A percentile compares a stretch with the other conserved stretches of the same genome.
Conservation (phyloP, 2,329 filamentous ascomycete species). For the Westerdykella ornata region DNA sequence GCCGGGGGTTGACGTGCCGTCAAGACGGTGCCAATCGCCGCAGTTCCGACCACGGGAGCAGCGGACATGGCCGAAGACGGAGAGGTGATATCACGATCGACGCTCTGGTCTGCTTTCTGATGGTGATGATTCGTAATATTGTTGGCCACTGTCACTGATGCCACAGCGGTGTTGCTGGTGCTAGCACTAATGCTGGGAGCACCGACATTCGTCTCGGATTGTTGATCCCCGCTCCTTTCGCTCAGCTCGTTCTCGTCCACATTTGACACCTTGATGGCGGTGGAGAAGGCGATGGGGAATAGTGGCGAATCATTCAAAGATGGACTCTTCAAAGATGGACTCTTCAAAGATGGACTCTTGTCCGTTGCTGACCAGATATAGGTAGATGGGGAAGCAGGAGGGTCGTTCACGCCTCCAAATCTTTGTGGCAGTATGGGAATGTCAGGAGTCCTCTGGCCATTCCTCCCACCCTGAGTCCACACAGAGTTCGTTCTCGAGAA, state of each 20-base stretch:
- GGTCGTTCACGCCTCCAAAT: conserved; percentile 12
- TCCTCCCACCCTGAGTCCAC: conserved; percentile 25
- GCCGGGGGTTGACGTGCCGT: conserved; percentile 28
- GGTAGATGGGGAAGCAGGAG: conserved; percentile 14
- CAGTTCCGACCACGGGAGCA: conserved; percentile 28
- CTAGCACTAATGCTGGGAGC: too few species aligned
- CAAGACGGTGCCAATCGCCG: conserved; percentile 28
- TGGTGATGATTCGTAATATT: neutral
- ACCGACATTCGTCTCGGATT: too few species aligned
- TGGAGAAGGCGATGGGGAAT: conserved; percentile 2
- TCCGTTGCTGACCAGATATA: conserved; percentile 23
- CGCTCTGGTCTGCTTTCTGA: conserved; percentile 10
- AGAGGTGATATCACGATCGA: conserved; percentile 16
- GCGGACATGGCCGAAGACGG: conserved; percentile 26
- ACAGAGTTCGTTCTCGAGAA: conserved; percentile 33
- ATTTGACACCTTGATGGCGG: neutral
- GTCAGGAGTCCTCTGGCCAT: conserved; percentile 23
- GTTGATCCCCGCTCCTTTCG: too few species aligned
- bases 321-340: conserved; percentile 11
- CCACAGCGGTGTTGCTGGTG: too few species aligned
- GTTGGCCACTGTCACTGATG: neutral
- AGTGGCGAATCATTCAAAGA: conserved; percentile 8
- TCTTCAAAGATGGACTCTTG: conserved; percentile 10
- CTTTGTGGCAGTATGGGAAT: conserved; percentile 30
- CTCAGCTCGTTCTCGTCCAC: neutral